Conservation (phyloP, 352 stramenopile genomes). For the Globisporangium sylvaticum region DNA sequence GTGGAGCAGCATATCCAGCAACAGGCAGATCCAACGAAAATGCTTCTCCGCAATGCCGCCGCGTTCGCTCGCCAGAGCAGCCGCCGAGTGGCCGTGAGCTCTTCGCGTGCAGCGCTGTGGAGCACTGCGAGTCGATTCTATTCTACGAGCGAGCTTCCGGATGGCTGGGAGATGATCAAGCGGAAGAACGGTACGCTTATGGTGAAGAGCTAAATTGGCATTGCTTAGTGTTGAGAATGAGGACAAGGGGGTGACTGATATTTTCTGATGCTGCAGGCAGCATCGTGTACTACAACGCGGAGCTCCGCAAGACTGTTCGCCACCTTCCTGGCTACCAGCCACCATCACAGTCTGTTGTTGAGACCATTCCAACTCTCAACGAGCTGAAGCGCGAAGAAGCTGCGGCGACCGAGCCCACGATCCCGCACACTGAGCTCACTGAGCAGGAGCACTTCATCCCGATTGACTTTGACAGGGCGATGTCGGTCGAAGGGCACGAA, state of each 20-base stretch:
- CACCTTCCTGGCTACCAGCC: slow-evolving; percentile 36
- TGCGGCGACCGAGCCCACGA: slow-evolving; percentile 2
- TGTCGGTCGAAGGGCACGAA: slow-evolving; percentile 78
- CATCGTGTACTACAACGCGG: slow-evolving; percentile 63
- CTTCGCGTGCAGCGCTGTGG: neutral
- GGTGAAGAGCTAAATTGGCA: neutral
- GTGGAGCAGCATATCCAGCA: neutral
- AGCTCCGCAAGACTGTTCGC: slow-evolving; percentile 56
- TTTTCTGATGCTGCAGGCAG: slow-evolving; percentile 30
- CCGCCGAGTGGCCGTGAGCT: neutral
- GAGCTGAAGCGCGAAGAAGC: slow-evolving; percentile 11
- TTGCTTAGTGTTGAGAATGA: neutral
- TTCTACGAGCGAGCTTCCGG: slow-evolving; percentile 22
- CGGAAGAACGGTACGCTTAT: slow-evolving; percentile 45
- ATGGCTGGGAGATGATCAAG: slow-evolving; percentile 58
- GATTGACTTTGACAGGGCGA: slow-evolving; percentile 79
- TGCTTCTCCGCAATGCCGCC: neutral
- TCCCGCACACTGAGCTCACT: slow-evolving; percentile 24
- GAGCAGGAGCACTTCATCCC: slow-evolving; percentile 69
- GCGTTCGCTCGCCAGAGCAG: slow-evolving; percentile 9
- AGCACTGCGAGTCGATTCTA: neutral
- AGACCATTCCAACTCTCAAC: neutral
- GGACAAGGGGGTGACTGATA: neutral
- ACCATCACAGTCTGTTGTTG: neutral
- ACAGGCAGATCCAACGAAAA: neutral